Percentiles rank a stretch among this genome's conserved stretches.
Conservation (phyloP, 306 rosid species). For the Lathyrus oleraceus region DNA sequence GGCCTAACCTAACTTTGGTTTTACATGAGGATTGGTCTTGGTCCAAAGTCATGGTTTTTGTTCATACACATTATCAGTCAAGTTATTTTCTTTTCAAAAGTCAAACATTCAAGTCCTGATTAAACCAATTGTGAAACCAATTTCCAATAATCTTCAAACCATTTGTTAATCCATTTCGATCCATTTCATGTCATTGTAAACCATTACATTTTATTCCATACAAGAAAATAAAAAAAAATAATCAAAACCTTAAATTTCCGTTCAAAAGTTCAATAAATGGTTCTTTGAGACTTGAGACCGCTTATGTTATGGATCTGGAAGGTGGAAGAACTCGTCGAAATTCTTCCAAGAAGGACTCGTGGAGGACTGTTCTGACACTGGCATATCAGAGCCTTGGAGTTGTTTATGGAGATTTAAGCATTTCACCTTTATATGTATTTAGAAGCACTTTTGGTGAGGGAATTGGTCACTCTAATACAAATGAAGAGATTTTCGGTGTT, state of each 20-base stretch:
- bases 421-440: slow-evolving; percentile 84
- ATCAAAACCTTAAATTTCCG: slow-evolving; percentile 21
- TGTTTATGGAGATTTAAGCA: slow-evolving; percentile 96
- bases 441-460: slow-evolving; percentile 78
- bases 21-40: too few species aligned
- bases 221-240: too few species aligned
- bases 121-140: too few species aligned
- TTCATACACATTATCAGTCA: too few species aligned
- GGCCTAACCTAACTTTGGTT: too few species aligned
- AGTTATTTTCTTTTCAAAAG: too few species aligned
- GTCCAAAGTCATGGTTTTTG: too few species aligned
- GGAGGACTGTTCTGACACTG: slow-evolving; percentile 74
- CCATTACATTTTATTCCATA: too few species aligned
- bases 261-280: slow-evolving; percentile 36
- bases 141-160: too few species aligned
- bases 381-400: slow-evolving; percentile 98
- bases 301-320: slow-evolving; percentile 77
- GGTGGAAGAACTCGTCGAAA: slow-evolving; percentile 49
- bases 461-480: slow-evolving; percentile 55
- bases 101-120: too few species aligned
- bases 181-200: too few species aligned
- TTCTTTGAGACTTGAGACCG: slow-evolving; percentile 38
- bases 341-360: slow-evolving; percentile 64
- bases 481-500: slow-evolving; percentile 84
- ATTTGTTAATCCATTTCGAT: too few species aligned